Percentiles rank a stretch among this genome's conserved stretches.
phyloP scores from a whole-genome alignment of 2,329 filamentous ascomycete species.

The Bipolaris oryzae region DNA sequence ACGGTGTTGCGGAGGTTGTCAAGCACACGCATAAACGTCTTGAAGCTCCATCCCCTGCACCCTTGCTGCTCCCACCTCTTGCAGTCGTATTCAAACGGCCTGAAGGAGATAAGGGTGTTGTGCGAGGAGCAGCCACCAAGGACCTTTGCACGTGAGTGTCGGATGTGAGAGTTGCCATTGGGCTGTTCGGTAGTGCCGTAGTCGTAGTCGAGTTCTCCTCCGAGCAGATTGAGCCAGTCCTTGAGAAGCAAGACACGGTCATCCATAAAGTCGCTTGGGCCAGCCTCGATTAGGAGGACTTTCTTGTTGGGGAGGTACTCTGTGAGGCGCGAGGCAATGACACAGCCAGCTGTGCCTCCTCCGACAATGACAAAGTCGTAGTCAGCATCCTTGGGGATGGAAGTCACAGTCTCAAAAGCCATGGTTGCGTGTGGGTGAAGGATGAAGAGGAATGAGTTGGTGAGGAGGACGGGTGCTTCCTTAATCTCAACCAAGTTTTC shows the following conservation, averaged over 20 bases:
- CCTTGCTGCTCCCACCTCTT: conserved; percentile 82
- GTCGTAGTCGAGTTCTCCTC: conserved; percentile 87
- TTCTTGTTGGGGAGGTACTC: conserved; percentile 83
- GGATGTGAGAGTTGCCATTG: conserved; percentile 88
- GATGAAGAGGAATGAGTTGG: conserved; percentile 1
- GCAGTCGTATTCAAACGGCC: conserved; percentile 87
- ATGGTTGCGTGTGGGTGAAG: conserved; percentile 24
- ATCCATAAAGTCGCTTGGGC: conserved; percentile 87
- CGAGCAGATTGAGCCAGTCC: conserved; percentile 83
- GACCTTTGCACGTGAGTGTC: conserved; percentile 90
- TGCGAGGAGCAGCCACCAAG: conserved; percentile 91
- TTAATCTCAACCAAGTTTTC: background rate
- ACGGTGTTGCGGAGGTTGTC: conserved; percentile 89
- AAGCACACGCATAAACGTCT: conserved; percentile 79
- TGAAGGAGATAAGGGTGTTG: conserved; percentile 93
- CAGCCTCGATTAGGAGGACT: conserved; percentile 83
- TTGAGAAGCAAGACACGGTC: conserved; percentile 85
- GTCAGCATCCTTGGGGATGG: conserved; percentile 65
- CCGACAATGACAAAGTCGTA: conserved; percentile 88
- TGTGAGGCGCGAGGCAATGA: conserved; percentile 78
- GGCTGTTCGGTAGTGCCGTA: conserved; percentile 90
- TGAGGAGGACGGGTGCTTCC: conserved; percentile 9
- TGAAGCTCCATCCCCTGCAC: conserved; percentile 85
- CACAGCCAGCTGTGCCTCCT: conserved; percentile 85
- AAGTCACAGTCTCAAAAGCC: conserved; percentile 59